Base-by-base conservation (phyloP, 257 asterid genomes). In the Cynanchum wilfordii region DNA sequence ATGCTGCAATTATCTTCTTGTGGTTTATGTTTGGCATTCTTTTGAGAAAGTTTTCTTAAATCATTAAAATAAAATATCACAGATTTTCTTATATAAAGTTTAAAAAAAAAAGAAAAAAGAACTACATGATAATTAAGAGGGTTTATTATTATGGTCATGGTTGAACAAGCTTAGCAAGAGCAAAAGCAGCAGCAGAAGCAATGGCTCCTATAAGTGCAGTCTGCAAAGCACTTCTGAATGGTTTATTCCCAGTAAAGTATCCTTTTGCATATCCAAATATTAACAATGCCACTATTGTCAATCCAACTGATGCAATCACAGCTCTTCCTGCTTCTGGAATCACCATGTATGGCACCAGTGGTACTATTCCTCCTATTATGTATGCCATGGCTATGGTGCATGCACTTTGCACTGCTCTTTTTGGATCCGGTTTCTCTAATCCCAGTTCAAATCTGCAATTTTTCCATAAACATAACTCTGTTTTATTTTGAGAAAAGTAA, bases 171-270 rank as follows among this genome's bases (percentile, higher is more conserved):
- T 91, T 94, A 75, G 99, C 99, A 87, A 94, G 79, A 59, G 96
- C 97, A 73, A 80, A 94, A 65, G 99, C 99, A 84, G 96, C 97
- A 47, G 99, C 99, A 57, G 99, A 94, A 1, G 99, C 99, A 74
- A 89, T 70, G 47, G 97, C 99, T 60, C 99, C 99, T n/a, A 94
- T 85, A 1, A 91, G 38, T 50, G 99, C 88, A 2, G 99, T 94
- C 66, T 94, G 88, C 0, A 94, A 25, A 38, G 93, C 99, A 25
- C 95, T 94, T 67, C 68, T 56, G 22, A 94, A 27, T 7, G 99
- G 97, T 57, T 62, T 87, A 77, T 74, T 82, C 13, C 97, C 97
- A 4, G 99, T 94, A 69, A 86, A 94, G 75, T 84, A 77, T 47
- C 97, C 99, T 77, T 94, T 94, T 12, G 93, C 97, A 10, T 74